Percentiles rank a stretch among this genome's conserved stretches.
Conservation (phyloP, 768 basidiomycete genomes). For the Kwoniella mangroviensis region DNA sequence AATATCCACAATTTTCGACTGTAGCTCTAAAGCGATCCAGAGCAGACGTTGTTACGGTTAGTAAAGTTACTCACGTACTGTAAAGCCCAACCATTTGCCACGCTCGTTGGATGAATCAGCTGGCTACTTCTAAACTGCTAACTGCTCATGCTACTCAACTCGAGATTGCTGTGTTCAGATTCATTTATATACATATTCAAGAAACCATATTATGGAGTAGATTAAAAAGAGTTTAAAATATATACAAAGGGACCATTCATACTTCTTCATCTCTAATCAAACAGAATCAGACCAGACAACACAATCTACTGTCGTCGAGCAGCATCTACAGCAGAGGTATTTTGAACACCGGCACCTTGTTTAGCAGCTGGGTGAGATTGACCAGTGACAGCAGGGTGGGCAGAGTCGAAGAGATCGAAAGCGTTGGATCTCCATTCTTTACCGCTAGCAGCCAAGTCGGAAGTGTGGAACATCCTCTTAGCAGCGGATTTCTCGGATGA, state of each 20-base stretch:
- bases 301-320: conserved; percentile 5
- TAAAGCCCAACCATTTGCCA: too few species aligned
- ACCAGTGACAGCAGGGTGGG: conserved; percentile 55
- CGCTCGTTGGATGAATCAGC: too few species aligned
- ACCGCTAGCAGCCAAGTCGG: conserved; percentile 61
- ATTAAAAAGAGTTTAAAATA: not conserved
- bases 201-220: conserved; percentile 5
- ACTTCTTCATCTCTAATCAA: not conserved
- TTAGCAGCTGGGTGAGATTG: conserved; percentile 43
- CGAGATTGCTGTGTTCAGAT: not conserved
- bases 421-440: conserved; percentile 63
- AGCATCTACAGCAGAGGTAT: conserved; percentile 18
- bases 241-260: not conserved
- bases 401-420: conserved; percentile 54
- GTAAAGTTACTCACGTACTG: too few species aligned
- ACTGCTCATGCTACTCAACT: too few species aligned
- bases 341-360: conserved; percentile 33
- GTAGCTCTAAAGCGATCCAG: too few species aligned
- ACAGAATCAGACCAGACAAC: not conserved
- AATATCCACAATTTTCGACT: too few species aligned
- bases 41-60: too few species aligned
- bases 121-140: too few species aligned
- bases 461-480: conserved; percentile 63
- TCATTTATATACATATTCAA: conserved; percentile 13
- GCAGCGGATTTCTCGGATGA: conserved; percentile 70